A percentile compares a stretch with the other conserved stretches of the same genome.
Conservation (phyloP, 2,329 filamentous ascomycete genomes). For the Venturia effusa region DNA sequence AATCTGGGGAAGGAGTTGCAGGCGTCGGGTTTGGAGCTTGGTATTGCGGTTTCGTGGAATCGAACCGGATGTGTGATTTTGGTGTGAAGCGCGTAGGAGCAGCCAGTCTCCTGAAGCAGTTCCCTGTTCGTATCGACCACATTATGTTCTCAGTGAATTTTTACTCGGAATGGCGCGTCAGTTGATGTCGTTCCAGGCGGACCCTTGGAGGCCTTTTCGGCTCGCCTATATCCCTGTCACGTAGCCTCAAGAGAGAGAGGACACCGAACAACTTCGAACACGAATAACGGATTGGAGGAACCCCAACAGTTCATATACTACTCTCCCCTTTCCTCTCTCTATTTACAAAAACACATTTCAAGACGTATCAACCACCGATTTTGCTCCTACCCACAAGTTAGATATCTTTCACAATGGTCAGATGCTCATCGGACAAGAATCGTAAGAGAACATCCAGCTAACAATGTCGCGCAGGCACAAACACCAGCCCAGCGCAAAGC, state of each 20-base stretch:
- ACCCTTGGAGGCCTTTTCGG: not conserved
- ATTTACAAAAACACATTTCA: not conserved
- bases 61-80: not conserved
- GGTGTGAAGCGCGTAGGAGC: not conserved
- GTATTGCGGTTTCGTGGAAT: not conserved
- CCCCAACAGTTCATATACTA: not conserved
- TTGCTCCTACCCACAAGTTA: not conserved
- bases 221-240: not conserved
- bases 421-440: not conserved
- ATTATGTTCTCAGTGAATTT: not conserved
- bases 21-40: constrained; percentile 4
- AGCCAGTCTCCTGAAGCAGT: not conserved
- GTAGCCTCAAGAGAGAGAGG: not conserved
- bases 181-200: not conserved
- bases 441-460: not conserved
- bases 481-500: constrained; percentile 73
- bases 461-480: constrained; percentile 54
- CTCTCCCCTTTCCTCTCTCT: not conserved
- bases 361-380: not conserved
- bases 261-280: not conserved
- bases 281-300: not conserved
- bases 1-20: not conserved
- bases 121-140: not conserved
- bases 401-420: not conserved
- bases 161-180: not conserved